A percentile compares a stretch with the other conserved stretches of the same genome.
phyloP scores from a whole-genome alignment of 1,284 basidiomycete species.

The Vanrija sp. region DNA sequence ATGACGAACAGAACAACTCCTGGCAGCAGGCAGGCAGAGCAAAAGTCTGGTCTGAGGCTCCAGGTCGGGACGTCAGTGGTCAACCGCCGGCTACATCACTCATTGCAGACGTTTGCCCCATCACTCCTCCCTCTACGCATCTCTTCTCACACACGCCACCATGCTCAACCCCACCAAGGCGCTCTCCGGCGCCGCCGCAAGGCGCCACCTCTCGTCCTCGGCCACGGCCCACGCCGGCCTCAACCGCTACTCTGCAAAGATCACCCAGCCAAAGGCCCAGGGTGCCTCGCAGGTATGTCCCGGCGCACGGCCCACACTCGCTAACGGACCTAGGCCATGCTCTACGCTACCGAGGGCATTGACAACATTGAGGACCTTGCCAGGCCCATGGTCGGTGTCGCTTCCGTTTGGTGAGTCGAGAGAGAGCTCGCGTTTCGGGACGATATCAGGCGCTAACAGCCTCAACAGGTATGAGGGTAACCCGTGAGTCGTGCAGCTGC shows the following conservation, averaged over 20 bases:
- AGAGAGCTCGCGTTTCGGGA: not conserved
- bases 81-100: too few species aligned
- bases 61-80: too few species aligned
- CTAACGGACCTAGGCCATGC: conserved; percentile 67
- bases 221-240: conserved; percentile 25
- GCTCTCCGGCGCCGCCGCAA: too few species aligned
- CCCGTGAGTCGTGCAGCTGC: conserved; percentile 54
- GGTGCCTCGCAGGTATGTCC: conserved; percentile 77
- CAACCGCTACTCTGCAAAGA: conserved; percentile 75
- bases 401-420: conserved; percentile 76
- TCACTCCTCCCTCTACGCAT: too few species aligned
- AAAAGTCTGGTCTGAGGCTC: too few species aligned
- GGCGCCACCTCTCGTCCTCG: conserved; percentile 9
- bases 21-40: too few species aligned
- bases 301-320: not conserved
- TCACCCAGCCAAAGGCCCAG: conserved; percentile 87
- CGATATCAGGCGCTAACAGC: not conserved
- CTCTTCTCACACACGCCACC: too few species aligned
- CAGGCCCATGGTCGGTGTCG: conserved; percentile 94
- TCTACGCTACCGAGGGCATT: conserved; percentile 91
- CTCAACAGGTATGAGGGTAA: conserved; percentile 76
- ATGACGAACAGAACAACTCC: too few species aligned
- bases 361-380: conserved; percentile 71
- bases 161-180: too few species aligned
- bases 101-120: too few species aligned